phyloP scores from a whole-genome alignment of 768 basidiomycete genomes.

The Trametes gibbosa region DNA sequence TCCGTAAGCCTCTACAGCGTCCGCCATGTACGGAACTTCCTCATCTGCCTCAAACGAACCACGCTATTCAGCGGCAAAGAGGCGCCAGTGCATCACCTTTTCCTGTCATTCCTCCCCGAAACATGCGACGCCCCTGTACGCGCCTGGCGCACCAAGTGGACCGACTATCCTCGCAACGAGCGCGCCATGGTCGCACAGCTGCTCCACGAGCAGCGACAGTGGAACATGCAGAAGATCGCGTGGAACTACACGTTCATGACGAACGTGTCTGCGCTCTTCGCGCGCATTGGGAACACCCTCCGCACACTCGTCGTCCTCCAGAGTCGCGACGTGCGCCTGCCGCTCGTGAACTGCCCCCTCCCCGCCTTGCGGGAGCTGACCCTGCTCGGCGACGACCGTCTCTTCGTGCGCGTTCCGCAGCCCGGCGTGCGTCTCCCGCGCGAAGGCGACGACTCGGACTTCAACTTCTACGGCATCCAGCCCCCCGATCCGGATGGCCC shows the following conservation, averaged over 20 bases:
- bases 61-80: not conserved
- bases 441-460: constrained; percentile 14
- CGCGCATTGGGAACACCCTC: constrained; percentile 6
- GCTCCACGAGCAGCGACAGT: constrained; percentile 3
- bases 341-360: constrained; percentile 3
- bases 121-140: constrained; percentile 16
- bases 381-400: constrained; percentile 15
- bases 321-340: constrained; percentile 10
- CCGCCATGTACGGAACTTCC: constrained; percentile 9
- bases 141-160: constrained; percentile 7
- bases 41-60: constrained; percentile 16
- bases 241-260: constrained; percentile 15
- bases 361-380: constrained; percentile 16
- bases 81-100: constrained; percentile 5
- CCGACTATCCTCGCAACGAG: constrained; percentile 16
- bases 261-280: constrained; percentile 13
- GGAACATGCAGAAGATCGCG: constrained; percentile 7
- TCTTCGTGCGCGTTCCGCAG: constrained; percentile 2
- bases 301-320: constrained; percentile 13
- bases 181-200: constrained; percentile 7
- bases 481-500: not conserved
- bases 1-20: constrained; percentile 9
- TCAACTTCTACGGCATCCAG: constrained; percentile 10
- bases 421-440: constrained; percentile 1
- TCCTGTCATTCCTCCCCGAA: constrained; percentile 14